phyloP scores from a whole-genome alignment of 2,329 filamentous ascomycete genomes.

The Aspergillus arachidicola region DNA sequence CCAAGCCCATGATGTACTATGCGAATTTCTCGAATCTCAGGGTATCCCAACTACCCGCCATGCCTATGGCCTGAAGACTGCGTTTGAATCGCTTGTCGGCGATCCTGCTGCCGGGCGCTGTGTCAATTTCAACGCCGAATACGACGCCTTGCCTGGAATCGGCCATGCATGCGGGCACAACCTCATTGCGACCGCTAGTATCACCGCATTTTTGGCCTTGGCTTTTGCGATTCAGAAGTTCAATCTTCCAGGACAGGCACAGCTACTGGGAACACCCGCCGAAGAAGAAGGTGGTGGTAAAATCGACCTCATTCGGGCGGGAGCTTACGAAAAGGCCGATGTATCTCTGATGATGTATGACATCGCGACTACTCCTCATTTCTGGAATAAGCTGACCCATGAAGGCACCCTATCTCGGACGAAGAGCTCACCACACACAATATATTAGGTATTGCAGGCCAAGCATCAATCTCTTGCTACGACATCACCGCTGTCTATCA shows the following conservation, averaged over 20 bases:
- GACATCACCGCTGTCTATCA: conserved; percentile 37
- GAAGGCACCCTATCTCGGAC: background rate
- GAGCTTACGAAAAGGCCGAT: conserved; percentile 14
- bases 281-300: conserved; percentile 25
- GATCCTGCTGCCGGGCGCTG: conserved; percentile 14
- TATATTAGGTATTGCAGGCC: background rate
- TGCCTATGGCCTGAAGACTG: conserved; percentile 15
- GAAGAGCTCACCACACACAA: background rate
- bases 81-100: background rate
- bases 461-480: background rate
- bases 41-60: conserved; percentile 15
- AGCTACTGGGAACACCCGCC: conserved; percentile 20
- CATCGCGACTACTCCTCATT: background rate
- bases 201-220: conserved; percentile 18
- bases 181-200: conserved; percentile 21
- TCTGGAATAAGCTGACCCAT: background rate
- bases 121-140: conserved; percentile 25
- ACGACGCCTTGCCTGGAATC: conserved; percentile 25
- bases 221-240: conserved; percentile 11
- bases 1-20: conserved; percentile 20
- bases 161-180: conserved; percentile 30
- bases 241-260: conserved; percentile 8
- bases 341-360: conserved; percentile 15
- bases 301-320: conserved; percentile 3
- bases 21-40: conserved; percentile 16